Base-by-base conservation (phyloP, 1,284 basidiomycete species). In the Retiboletus flavoniger region DNA sequence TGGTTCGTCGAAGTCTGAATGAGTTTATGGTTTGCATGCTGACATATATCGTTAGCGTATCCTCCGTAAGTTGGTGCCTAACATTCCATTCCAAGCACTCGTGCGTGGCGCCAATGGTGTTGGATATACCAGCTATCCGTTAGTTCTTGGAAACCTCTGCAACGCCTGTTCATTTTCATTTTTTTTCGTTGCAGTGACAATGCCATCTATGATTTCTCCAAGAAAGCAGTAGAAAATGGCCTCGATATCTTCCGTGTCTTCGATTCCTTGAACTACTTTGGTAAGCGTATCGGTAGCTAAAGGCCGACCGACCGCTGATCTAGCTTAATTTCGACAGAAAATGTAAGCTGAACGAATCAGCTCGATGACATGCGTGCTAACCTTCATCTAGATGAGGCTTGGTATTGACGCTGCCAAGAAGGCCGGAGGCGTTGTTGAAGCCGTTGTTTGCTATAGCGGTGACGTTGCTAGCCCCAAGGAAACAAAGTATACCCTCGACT, bases 231-330 rank as follows among this genome's bases (percentile, higher is more conserved):
- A 28, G 95, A 99, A 78, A 97, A 96, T 63, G 97, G 97, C 72
- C 84, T 99, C 46, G 97, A 99, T 77, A 99, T 99, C 70, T 99
- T 99, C 92, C 86, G 97, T 73, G 95, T 99, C 54, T 99, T 99
- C 66, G 97, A 99, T 75, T 99, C 97, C 45, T 78, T 99, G 75
- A 98, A 98, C 79, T 98, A 98, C 74, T 88, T 98, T 60, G 95
- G 94, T 84, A 77, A 49, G 85, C 76, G 41, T 44, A 34, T 28
- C 46, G 19, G 55, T 29, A 39, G 24, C n/a, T 47, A 14, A 7
- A 41, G 24, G 47, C 28, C 19, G 35, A 28, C 42, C 11, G 51
- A 42, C 53, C 35, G 51, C 57, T 60, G 50, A 65, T 47, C 28
- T 43, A 24, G 32, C 9, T 11, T 45, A 13, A 42, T 49, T 61